Percentiles rank a stretch among this genome's conserved stretches.
Evolutionary conservation across 2,329 filamentous ascomycete species (phyloP).

Genomic region (Erysiphe pulchra): DNA sequence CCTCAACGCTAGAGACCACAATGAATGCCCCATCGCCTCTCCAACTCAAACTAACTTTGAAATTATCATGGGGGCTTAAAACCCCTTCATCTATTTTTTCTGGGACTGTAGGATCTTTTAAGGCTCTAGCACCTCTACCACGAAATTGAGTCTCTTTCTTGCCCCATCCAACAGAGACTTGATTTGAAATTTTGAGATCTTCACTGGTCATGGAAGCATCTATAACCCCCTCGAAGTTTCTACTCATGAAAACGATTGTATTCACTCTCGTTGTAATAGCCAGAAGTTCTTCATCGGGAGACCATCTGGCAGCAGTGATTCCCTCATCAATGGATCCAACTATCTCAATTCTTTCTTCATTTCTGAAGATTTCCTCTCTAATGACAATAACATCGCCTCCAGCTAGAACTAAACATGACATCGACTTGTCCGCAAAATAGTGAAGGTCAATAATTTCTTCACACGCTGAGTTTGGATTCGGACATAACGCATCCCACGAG

Average conservation of each 20-base stretch:
- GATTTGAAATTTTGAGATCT: constrained; percentile 67
- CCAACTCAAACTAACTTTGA: constrained; percentile 56
- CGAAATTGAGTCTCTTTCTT: constrained; percentile 97
- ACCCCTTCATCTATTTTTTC: constrained; percentile 71
- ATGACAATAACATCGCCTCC: constrained; percentile 81
- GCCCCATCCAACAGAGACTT: constrained; percentile 94
- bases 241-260: constrained; percentile 77
- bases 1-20: constrained; percentile 58
- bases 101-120: constrained; percentile 83
- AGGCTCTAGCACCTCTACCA: constrained; percentile 60
- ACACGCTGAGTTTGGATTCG: constrained; percentile 44
- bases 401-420: constrained; percentile 59
- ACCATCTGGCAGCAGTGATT: constrained; percentile 76
- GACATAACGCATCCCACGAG: constrained; percentile 71
- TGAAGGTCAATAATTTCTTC: constrained; percentile 62
- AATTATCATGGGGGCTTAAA: constrained; percentile 49
- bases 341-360: constrained; percentile 71
- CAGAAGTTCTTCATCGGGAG: constrained; percentile 78
- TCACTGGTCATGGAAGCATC: constrained; percentile 46
- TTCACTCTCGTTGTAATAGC: constrained; percentile 56
- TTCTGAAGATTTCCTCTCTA: constrained; percentile 38
- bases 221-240: constrained; percentile 62
- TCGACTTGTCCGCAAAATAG: constrained; percentile 57
- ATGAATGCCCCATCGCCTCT: constrained; percentile 81
- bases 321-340: constrained; percentile 83